These are phyloP conservation scores for Acaromyces ingoldii DNA, from an alignment of 1,284 basidiomycete species.

Conservation along the genomic window DNA sequence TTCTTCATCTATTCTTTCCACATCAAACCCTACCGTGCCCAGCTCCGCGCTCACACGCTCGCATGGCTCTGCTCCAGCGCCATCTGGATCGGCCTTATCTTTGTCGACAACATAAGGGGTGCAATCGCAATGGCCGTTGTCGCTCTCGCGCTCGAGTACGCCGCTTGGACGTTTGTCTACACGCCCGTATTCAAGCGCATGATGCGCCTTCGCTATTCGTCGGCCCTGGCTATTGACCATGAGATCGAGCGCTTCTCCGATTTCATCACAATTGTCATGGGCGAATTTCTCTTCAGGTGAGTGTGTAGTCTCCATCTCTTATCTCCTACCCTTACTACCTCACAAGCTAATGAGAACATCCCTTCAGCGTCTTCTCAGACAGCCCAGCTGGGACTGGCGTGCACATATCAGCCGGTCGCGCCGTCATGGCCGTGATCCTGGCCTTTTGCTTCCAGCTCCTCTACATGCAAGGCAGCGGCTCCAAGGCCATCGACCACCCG, in stretches of 20 bases:
- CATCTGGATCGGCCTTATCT: conserved; percentile 35
- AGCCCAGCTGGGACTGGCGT: conserved; percentile 31
- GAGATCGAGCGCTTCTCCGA: conserved; percentile 40
- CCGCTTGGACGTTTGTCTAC: conserved; percentile 32
- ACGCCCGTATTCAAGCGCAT: conserved; percentile 27
- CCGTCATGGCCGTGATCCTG: conserved; percentile 24
- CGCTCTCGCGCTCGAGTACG: conserved; percentile 29
- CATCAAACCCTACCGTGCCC: conserved; percentile 38
- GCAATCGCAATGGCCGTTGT: conserved; percentile 32
- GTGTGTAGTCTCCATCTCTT: too few species aligned
- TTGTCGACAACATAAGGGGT: conserved; percentile 15
- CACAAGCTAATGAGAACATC: conserved; percentile 1
- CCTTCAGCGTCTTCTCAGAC: conserved; percentile 12
- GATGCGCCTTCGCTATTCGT: conserved; percentile 29
- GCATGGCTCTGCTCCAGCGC: conserved; percentile 18
- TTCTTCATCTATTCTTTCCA: conserved; percentile 29
- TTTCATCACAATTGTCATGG: conserved; percentile 39
- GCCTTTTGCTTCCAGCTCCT: conserved; percentile 28
- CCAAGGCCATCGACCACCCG: conserved; percentile 23
- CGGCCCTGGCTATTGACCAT: conserved; percentile 39
- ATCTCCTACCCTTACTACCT: conserved; percentile 11
- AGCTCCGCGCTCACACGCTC: conserved; percentile 21
- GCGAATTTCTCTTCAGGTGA: conserved; percentile 34
- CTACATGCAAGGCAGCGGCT: conserved; percentile 25
- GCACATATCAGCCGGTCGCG: conserved; percentile 23